Evolutionary conservation across 1,139 yeast species (phyloP).

Genomic region (Hyphopichia pseudoburtonii): DNA sequence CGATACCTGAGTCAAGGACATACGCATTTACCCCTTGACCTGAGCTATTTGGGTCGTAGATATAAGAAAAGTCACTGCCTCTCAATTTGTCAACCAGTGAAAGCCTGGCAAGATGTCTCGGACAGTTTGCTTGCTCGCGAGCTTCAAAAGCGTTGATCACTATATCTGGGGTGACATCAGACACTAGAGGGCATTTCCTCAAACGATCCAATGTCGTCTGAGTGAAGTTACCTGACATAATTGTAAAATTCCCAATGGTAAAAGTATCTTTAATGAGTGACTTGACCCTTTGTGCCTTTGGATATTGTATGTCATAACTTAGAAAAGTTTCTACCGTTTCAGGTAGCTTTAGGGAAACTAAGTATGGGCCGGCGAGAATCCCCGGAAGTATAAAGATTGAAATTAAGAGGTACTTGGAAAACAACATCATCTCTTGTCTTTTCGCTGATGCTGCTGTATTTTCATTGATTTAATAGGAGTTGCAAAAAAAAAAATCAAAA

Average conservation of each 20-base stretch:
- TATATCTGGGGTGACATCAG: slow-evolving; percentile 61
- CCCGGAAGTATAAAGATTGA: neutral
- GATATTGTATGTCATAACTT: slow-evolving; percentile 33
- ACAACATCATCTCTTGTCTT: too few relatives aligned
- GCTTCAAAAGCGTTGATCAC: slow-evolving; percentile 46
- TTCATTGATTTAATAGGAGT: too few relatives aligned
- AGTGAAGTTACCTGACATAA: slow-evolving; percentile 61
- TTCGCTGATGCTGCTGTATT: too few relatives aligned
- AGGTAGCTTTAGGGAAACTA: slow-evolving; percentile 26
- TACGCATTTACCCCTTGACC: slow-evolving; percentile 62
- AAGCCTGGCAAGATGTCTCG: slow-evolving; percentile 66
- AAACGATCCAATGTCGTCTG: slow-evolving; percentile 47
- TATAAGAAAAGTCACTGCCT: slow-evolving; percentile 19
- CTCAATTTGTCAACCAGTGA: slow-evolving; percentile 48
- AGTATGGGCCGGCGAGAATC: slow-evolving; percentile 13
- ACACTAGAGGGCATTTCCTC: slow-evolving; percentile 48
- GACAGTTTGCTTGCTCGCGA: slow-evolving; percentile 45
- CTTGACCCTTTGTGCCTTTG: slow-evolving; percentile 35
- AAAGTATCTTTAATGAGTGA: slow-evolving; percentile 46
- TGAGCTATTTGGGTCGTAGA: slow-evolving; percentile 22
- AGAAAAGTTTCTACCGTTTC: slow-evolving; percentile 41
- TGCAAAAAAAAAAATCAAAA: too few relatives aligned
- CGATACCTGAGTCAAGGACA: slow-evolving; percentile 79
- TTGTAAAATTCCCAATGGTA: slow-evolving; percentile 63
- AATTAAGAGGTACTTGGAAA: neutral